phyloP scores from a whole-genome alignment of 805 yeast species.

The Yarrowia osloensis region DNA sequence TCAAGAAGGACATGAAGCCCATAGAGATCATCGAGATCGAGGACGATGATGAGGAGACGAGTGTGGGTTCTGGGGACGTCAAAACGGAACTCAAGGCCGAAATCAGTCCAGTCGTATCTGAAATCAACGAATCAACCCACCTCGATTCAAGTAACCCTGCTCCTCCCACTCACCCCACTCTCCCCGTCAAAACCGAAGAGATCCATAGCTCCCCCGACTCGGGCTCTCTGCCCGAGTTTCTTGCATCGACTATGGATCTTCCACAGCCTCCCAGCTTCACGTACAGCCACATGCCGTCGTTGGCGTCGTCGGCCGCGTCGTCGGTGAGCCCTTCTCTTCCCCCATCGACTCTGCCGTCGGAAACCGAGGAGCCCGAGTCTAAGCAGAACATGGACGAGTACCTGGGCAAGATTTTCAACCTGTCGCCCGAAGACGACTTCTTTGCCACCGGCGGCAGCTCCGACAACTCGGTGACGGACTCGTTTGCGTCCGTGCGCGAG shows the following conservation, averaged over 20 bases:
- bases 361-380: neutral
- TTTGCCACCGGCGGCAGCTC: neutral
- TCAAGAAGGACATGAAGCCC: neutral
- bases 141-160: too few relatives aligned
- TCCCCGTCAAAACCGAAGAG: neutral
- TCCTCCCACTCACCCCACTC: too few relatives aligned
- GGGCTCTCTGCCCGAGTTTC: neutral
- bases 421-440: conserved; percentile 24
- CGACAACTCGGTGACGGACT: conserved; percentile 12
- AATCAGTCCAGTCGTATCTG: too few relatives aligned
- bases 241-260: conserved; percentile 17
- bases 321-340: neutral
- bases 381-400: conserved; percentile 21
- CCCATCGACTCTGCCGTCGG: neutral
- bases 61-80: neutral
- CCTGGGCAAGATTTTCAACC: conserved; percentile 14
- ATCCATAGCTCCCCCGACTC: neutral
- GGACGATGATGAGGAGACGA: conserved; percentile 1
- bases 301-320: neutral
- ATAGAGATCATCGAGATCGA: conserved; percentile 12
- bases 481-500: conserved; percentile 30
- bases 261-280: neutral
- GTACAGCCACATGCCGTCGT: neutral
- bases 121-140: too few relatives aligned
- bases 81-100: neutral